Base-by-base conservation (phyloP, 345 rosid genomes). In the Anastatica hierochuntica region DNA sequence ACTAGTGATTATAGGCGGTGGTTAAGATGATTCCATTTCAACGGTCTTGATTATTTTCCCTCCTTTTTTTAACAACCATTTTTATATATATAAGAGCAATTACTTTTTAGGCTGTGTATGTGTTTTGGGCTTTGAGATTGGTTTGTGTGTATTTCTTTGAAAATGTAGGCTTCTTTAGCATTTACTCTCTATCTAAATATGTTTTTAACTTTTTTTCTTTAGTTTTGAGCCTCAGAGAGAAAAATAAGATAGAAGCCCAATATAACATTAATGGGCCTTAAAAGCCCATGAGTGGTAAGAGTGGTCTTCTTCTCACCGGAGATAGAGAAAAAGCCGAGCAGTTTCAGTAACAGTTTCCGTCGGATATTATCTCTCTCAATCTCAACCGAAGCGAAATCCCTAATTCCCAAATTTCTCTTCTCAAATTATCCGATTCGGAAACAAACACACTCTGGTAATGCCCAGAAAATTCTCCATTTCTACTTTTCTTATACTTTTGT, bases 1-100 rank as follows among this genome's bases (percentile, higher is more conserved):
- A 77, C 85, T 11, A 63, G 53, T 12, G 88, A 86, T 38, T 77
- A 75, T 43, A 76, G 81, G 36, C 69, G 75, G 70, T 79, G 85
- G 88, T 71, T 83, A 72, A 76, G 92, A 63, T 86, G 53, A 83
- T 50, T 47, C 40, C 30, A 56, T 10, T 24, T 43, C 39, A 49
- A 43, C 30, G 52, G 63, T 33, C 29, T 5, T n/a, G 46, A n/a
- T 35, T n/a, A n/a, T n/a, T n/a, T n/a, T n/a, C n/a, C n/a, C n/a
- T n/a, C n/a, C n/a, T n/a, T 59, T 20, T 50, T 19, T 51, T 43
- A 14, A 6, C 10, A 6, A 29, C 4, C n/a, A 4, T 23, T 43
- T 45, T 8, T 42, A 3, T 35, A 23, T 43, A 39, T 40, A 39
- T 53, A 43, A 34, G 39, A 14, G 24, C 27, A 2, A 12, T 51